Evolutionary conservation across 2,329 filamentous ascomycete species (phyloP).

Genomic region (Beauveria sp.): DNA sequence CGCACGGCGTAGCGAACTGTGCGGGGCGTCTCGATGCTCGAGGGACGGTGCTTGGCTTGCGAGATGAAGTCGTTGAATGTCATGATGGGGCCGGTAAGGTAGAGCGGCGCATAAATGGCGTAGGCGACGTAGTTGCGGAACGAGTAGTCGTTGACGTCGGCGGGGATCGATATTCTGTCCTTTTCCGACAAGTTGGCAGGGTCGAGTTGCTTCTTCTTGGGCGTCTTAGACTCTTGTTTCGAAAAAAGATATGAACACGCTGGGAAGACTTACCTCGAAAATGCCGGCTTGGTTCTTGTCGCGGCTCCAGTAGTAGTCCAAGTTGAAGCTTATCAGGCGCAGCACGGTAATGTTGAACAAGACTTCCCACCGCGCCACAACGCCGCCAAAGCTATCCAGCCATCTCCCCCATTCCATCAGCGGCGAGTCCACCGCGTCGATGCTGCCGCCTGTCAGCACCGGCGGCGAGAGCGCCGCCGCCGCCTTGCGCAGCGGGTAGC

Average conservation of each 20-base stretch:
- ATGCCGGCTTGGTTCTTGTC: constrained; percentile 56
- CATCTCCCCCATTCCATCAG: constrained; percentile 57
- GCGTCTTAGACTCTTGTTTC: constrained; percentile 46
- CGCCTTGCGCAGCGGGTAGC: constrained; percentile 65
- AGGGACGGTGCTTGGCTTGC: constrained; percentile 66
- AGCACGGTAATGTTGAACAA: constrained; percentile 94
- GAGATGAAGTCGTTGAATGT: constrained; percentile 98
- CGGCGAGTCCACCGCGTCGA: constrained; percentile 18
- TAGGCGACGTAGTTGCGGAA: constrained; percentile 89
- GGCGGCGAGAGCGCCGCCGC: constrained; percentile 41
- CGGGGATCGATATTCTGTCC: constrained; percentile 74
- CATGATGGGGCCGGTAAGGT: constrained; percentile 84
- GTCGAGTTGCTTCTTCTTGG: constrained; percentile 97
- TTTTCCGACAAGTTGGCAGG: constrained; percentile 78
- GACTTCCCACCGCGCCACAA: constrained; percentile 93
- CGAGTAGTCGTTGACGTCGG: constrained; percentile 60
- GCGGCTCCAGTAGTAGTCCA: constrained; percentile 92
- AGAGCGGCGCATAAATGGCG: constrained; percentile 83
- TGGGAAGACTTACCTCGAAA: constrained; percentile 62
- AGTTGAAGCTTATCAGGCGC: constrained; percentile 88
- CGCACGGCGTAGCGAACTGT: constrained; percentile 77
- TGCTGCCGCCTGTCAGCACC: constrained; percentile 27
- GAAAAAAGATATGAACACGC: no score
- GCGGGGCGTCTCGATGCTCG: constrained; percentile 61
- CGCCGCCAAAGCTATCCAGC: constrained; percentile 71